A percentile compares a stretch with the other conserved stretches of the same genome.
phyloP scores from a whole-genome alignment of 352 stramenopile species.

The Phytophthora niederhauseri region DNA sequence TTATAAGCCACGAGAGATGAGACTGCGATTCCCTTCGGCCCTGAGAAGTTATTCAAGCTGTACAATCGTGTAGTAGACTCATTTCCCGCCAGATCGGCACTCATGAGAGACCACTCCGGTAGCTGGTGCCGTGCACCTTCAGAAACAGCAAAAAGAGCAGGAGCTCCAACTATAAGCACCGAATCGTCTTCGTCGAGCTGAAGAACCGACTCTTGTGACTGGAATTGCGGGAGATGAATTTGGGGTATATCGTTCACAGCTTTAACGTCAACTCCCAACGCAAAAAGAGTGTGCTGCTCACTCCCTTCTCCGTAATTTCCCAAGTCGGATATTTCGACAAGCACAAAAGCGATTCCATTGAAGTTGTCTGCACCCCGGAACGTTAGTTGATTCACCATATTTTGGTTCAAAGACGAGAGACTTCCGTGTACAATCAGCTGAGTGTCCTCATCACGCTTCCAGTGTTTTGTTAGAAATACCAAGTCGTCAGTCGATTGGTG shows the following conservation, averaged over 20 bases:
- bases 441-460: constrained; percentile 19
- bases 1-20: constrained; percentile 32
- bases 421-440: constrained; percentile 36
- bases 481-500: constrained; percentile 16
- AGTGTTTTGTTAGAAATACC: constrained; percentile 14
- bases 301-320: constrained; percentile 41
- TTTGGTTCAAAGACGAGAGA: constrained; percentile 39
- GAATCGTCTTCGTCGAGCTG: constrained; percentile 47
- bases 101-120: constrained; percentile 39
- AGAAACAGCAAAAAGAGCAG: constrained; percentile 5
- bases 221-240: constrained; percentile 48
- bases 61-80: constrained; percentile 35
- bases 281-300: constrained; percentile 35
- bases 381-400: constrained; percentile 42
- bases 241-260: constrained; percentile 44
- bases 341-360: constrained; percentile 41
- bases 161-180: constrained; percentile 50
- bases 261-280: constrained; percentile 44
- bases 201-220: constrained; percentile 38
- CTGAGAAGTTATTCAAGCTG: constrained; percentile 22
- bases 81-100: constrained; percentile 20
- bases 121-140: background rate
- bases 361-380: constrained; percentile 42
- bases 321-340: constrained; percentile 50
- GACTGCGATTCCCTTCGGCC: constrained; percentile 4